Conservation (phyloP, 495 filamentous ascomycete genomes). For the Neurospora sp. region DNA sequence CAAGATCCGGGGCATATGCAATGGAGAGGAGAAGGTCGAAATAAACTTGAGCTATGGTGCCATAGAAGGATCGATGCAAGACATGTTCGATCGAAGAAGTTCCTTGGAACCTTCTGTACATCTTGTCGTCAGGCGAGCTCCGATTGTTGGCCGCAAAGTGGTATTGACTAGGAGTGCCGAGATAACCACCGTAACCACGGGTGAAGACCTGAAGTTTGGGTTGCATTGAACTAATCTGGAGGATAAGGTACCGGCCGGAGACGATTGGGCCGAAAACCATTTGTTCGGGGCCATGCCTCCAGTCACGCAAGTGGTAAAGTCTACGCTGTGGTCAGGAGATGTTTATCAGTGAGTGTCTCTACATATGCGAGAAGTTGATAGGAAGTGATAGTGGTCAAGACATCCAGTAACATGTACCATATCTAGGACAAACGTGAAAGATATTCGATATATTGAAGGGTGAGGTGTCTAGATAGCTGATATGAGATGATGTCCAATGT, state of each 20-base stretch:
- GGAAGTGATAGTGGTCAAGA: not conserved
- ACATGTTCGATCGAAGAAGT: not conserved
- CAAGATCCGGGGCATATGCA: not conserved
- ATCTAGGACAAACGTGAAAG: not conserved
- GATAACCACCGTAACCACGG: not conserved
- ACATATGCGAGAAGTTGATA: not conserved
- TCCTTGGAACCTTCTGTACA: not conserved
- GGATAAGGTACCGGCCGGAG: not conserved
- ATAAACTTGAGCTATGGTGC: not conserved
- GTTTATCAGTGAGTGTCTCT: not conserved
- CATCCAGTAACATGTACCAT: not conserved
- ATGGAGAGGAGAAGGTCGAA: not conserved
- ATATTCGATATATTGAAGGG: not conserved
- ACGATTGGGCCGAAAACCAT: not conserved
- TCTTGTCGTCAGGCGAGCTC: not conserved
- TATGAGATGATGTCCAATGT: not conserved
- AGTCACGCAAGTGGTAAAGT: not conserved
- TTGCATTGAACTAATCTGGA: not conserved
- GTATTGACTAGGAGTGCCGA: not conserved
- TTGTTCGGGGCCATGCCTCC: not conserved
- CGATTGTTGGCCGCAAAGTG: not conserved
- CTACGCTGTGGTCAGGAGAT: not conserved
- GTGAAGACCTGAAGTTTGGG: not conserved
- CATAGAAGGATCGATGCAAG: not conserved
- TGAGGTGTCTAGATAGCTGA: not conserved